phyloP scores from a whole-genome alignment of 495 filamentous ascomycete species.

The Lasiosphaeria ovina region DNA sequence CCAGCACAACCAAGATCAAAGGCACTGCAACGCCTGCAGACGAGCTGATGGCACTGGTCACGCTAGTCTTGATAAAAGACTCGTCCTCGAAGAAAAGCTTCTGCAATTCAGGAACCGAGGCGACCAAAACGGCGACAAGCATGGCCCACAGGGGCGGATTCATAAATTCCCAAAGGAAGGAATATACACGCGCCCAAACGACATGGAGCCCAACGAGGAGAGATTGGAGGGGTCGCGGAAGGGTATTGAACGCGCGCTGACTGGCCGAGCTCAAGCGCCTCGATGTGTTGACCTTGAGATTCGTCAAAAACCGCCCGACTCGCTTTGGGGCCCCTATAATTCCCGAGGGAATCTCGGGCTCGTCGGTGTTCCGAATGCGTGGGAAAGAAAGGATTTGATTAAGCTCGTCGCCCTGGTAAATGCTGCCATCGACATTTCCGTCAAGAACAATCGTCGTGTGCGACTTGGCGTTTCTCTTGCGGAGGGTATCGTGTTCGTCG shows the following conservation, averaged over 20 bases:
- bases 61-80: slow-evolving; percentile 87
- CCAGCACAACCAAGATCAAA: slow-evolving; percentile 92
- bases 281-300: slow-evolving; percentile 29
- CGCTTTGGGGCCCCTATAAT: slow-evolving; percentile 33
- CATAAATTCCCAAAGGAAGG: slow-evolving; percentile 87
- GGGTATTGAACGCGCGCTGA: slow-evolving; percentile 29
- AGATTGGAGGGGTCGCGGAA: slow-evolving; percentile 62
- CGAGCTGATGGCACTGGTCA: slow-evolving; percentile 81
- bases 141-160: slow-evolving; percentile 98
- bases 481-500: slow-evolving; percentile 29
- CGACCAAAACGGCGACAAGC: slow-evolving; percentile 82
- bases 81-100: slow-evolving; percentile 82
- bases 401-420: slow-evolving; percentile 17
- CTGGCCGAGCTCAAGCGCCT: slow-evolving; percentile 34
- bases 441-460: slow-evolving; percentile 9
- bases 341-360: slow-evolving; percentile 33
- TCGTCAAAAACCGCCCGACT: slow-evolving; percentile 17
- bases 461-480: slow-evolving; percentile 26
- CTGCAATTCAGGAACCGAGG: slow-evolving; percentile 84
- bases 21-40: slow-evolving; percentile 91
- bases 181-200: slow-evolving; percentile 51
- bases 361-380: slow-evolving; percentile 35
- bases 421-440: slow-evolving; percentile 9
- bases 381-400: slow-evolving; percentile 47
- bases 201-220: slow-evolving; percentile 43